Evolutionary conservation across 2,329 filamentous ascomycete species (phyloP).

Genomic region (Neoarthrinium moseri): DNA sequence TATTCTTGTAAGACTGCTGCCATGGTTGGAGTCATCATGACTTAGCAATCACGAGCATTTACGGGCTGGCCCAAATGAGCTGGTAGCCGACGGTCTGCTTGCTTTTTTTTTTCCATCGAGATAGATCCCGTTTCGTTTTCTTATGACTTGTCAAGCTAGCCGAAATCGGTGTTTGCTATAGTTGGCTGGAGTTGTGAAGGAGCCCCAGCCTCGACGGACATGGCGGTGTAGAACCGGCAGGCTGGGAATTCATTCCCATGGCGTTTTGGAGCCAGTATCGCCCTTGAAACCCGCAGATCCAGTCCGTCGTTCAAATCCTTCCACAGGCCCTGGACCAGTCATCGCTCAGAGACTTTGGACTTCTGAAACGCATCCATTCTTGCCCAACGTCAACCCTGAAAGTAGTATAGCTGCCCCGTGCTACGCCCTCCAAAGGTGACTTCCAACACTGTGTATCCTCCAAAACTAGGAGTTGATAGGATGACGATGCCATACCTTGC

Average conservation of each 20-base stretch:
- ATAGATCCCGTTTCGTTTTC: background rate
- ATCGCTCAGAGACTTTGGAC: background rate
- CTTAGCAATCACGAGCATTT: background rate
- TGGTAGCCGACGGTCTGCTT: background rate
- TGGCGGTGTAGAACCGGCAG: conserved; percentile 5
- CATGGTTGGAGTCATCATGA: background rate
- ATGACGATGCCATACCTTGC: no score
- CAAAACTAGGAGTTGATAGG: background rate
- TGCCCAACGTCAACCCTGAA: conserved; percentile 4
- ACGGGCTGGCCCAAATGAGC: background rate
- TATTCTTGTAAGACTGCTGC: conserved; percentile 4
- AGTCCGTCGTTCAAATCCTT: background rate
- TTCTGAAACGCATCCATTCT: conserved; percentile 7
- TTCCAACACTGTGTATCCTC: background rate
- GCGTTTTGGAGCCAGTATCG: background rate
- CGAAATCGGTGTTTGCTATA: background rate
- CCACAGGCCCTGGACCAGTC: background rate
- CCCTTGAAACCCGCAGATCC: conserved; percentile 1
- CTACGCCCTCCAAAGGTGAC: background rate
- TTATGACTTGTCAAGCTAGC: background rate
- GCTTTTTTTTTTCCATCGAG: background rate
- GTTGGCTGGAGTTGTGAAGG: background rate
- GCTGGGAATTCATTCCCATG: background rate
- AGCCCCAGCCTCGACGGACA: background rate
- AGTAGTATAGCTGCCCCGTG: background rate